A percentile compares a stretch with the other conserved stretches of the same genome.
These are phyloP conservation scores for Jatropha multifida DNA, from an alignment of 441 rosid species.

Conservation along the genomic window DNA sequence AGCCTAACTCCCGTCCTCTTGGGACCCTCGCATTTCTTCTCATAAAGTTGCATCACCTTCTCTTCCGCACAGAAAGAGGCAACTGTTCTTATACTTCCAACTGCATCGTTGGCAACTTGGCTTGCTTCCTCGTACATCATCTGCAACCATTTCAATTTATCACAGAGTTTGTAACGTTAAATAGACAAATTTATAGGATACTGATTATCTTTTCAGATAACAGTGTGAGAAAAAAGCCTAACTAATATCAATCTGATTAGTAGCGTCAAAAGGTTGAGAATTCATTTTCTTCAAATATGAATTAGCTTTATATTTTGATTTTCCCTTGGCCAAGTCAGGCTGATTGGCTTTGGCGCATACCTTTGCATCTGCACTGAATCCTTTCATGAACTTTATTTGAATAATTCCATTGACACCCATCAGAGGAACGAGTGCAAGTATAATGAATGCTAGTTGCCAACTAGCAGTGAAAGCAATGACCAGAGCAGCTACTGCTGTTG, in stretches of 20 bases:
- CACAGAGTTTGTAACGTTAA: neutral
- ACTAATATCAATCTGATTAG: neutral
- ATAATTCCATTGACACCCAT: conserved; percentile 47
- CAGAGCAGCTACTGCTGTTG: conserved; percentile 47
- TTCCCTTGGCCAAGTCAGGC: neutral
- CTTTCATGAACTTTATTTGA: conserved; percentile 55
- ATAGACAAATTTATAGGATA: neutral
- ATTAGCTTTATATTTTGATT: neutral
- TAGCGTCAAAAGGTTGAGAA: neutral
- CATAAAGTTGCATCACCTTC: neutral
- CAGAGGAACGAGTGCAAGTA: conserved; percentile 51
- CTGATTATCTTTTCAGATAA: neutral
- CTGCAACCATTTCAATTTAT: conserved; percentile 2
- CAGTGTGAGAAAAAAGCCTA: neutral
- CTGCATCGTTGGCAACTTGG: conserved; percentile 14
- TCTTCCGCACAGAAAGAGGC: conserved; percentile 3
- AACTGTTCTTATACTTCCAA: conserved; percentile 5
- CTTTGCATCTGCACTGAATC: conserved; percentile 64
- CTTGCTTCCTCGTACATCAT: conserved; percentile 17
- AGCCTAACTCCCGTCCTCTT: neutral
- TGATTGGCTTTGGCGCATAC: neutral
- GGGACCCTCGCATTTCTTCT: neutral
- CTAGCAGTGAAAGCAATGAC: conserved; percentile 57
- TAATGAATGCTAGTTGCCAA: conserved; percentile 58
- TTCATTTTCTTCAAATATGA: neutral